Base-by-base conservation (phyloP, 768 basidiomycete species). In the Vararia minispora region DNA sequence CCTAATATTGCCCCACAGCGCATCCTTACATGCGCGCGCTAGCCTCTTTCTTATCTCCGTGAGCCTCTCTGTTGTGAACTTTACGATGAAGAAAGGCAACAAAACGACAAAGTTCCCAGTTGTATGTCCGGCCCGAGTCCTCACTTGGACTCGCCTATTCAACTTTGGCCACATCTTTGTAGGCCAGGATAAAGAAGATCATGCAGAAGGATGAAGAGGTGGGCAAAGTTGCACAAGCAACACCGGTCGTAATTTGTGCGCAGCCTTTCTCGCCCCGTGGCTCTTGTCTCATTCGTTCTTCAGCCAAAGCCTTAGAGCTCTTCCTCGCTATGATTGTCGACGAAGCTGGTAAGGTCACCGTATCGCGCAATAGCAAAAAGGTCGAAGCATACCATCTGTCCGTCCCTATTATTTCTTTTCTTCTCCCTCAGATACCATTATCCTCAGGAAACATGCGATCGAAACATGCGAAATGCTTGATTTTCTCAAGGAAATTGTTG, bases 121-220 rank as follows among this genome's bases (percentile, higher is more conserved):
- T 42, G 88, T 89, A 58, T 58, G 85, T 60, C 36, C 6, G 27
- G 17, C 34, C 27, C 31, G 17, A 18, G 37, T 37, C 12, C 33
- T 16, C 33, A 22, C 21, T 14, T 33, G 18, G 30, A 21, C 16
- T 21, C 22, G 16, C 16, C 30, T 17, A 21, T 20, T 29, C 16
- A 24, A 13, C 21, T 41, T 22, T 13, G 21, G 20, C n/a, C 23
- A 21, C 25, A 16, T 26, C 28, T 24, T 7, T 4, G 20, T 48
- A 94, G 91, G 92, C 94, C 3, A 81, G 94, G 31, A 98, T 98
- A 65, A 98, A 97, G 72, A 87, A 89, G 66, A 95, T 97, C 40
- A 98, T 98, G 88, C 94, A 98, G 66, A 90, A 91, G 57, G 94
- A 98, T 55, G 94, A 98, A 55, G 94, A 98, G 55, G 94, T 98